Conservation (phyloP, 495 filamentous ascomycete genomes). For the Staphylotrichum longicolle region DNA sequence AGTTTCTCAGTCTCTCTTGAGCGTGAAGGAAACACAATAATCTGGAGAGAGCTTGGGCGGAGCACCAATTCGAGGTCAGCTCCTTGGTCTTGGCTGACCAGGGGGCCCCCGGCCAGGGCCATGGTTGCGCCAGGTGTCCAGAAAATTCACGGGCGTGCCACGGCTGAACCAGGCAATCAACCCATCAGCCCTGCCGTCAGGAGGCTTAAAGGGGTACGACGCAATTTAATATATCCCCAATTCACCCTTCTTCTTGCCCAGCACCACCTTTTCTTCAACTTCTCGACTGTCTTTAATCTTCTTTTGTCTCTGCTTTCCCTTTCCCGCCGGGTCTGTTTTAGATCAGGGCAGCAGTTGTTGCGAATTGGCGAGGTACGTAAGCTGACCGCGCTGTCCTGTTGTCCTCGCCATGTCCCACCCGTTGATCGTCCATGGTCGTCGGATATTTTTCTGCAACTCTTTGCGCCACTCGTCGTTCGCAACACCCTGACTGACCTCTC, state of each 20-base stretch:
- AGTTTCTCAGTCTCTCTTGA: no score
- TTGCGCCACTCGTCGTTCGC: not conserved
- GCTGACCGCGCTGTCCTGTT: no score
- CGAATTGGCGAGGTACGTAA: slow-evolving; percentile 19
- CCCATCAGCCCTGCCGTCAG: slow-evolving; percentile 21
- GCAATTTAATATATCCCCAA: slow-evolving; percentile 20
- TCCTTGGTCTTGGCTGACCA: not conserved
- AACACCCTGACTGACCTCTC: not conserved
- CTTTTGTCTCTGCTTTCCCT: slow-evolving; percentile 18
- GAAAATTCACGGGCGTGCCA: slow-evolving; percentile 25
- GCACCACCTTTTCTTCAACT: slow-evolving; percentile 13
- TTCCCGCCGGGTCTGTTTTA: slow-evolving; percentile 6
- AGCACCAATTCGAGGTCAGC: not conserved
- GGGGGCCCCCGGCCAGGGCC: not conserved
- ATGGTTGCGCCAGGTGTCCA: slow-evolving; percentile 33
- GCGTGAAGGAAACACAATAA: no score
- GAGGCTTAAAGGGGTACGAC: slow-evolving; percentile 24
- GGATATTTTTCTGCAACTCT: not conserved
- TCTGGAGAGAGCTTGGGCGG: slow-evolving; percentile 27
- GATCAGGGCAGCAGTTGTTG: not conserved
- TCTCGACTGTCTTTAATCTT: slow-evolving; percentile 27
- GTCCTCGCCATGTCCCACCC: no score
- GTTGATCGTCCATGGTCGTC: no score
- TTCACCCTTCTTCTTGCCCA: not conserved
- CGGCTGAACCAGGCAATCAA: slow-evolving; percentile 9